Evolutionary conservation across 2,329 filamentous ascomycete genomes (phyloP).

Genomic region (Trichoderma hamatum): DNA sequence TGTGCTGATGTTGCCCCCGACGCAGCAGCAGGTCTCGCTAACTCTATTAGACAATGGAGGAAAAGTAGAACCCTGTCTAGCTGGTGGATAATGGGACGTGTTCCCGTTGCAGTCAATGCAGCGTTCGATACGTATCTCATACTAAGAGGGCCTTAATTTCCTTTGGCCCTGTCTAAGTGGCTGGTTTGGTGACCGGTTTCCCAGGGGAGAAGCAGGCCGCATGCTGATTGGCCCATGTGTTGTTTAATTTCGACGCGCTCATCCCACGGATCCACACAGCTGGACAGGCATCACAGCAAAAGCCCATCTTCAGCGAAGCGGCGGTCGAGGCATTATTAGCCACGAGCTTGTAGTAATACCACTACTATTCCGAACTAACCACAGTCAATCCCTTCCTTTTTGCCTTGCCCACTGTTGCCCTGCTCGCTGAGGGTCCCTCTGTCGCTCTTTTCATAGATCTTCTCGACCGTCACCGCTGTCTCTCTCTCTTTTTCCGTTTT

Average conservation of each 20-base stretch:
- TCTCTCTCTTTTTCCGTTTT: constrained; percentile 25
- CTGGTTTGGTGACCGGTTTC: constrained; percentile 22
- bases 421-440: constrained; percentile 18
- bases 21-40: constrained; percentile 2
- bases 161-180: constrained; percentile 15
- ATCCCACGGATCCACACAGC: constrained; percentile 25
- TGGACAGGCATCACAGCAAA: constrained; percentile 13
- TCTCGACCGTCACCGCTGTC: constrained; percentile 23
- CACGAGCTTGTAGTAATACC: constrained; percentile 4
- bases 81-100: constrained; percentile 9
- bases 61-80: background rate
- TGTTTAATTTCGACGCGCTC: constrained; percentile 33
- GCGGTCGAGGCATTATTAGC: constrained; percentile 26
- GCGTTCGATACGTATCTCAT: constrained; percentile 19
- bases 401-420: constrained; percentile 18
- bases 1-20: constrained; percentile 1
- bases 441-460: constrained; percentile 25
- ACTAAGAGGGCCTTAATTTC: constrained; percentile 28
- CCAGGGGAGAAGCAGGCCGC: constrained; percentile 31
- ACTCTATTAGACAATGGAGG: background rate
- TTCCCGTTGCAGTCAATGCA: constrained; percentile 18
- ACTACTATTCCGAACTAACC: constrained; percentile 13
- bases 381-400: constrained; percentile 28
- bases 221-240: constrained; percentile 35
- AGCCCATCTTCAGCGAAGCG: constrained; percentile 23